Percentiles rank a stretch among this genome's conserved stretches.
Conservation (phyloP, 2,329 filamentous ascomycete species). For the Pseudogymnoascus sp. region DNA sequence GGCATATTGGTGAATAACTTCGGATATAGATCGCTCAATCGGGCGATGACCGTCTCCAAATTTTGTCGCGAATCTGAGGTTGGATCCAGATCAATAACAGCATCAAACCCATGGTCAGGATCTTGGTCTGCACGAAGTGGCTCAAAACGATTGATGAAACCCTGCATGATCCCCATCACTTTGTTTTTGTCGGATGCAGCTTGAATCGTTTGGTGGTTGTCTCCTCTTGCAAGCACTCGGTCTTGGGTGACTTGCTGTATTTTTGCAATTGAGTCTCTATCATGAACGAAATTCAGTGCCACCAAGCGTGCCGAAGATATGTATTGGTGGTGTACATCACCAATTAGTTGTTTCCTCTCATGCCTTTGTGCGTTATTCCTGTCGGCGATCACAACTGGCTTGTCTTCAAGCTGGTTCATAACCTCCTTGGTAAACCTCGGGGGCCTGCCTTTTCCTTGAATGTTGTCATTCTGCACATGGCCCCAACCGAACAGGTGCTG, state of each 20-base stretch:
- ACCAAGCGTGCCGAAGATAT: slow-evolving; percentile 63
- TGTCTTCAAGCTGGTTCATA: slow-evolving; percentile 52
- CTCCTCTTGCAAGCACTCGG: slow-evolving; percentile 75
- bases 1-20: slow-evolving; percentile 66
- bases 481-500: slow-evolving; percentile 82
- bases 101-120: slow-evolving; percentile 79
- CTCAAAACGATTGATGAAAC: slow-evolving; percentile 82
- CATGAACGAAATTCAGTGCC: slow-evolving; percentile 81
- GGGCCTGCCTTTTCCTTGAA: slow-evolving; percentile 69
- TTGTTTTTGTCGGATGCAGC: slow-evolving; percentile 66
- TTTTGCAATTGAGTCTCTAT: slow-evolving; percentile 54
- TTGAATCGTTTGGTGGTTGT: slow-evolving; percentile 97
- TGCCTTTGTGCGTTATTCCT: slow-evolving; percentile 87
- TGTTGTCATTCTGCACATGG: slow-evolving; percentile 95
- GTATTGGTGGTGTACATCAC: slow-evolving; percentile 57
- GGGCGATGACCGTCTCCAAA: slow-evolving; percentile 66
- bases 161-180: slow-evolving; percentile 87
- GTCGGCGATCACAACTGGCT: slow-evolving; percentile 77
- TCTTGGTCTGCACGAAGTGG: slow-evolving; percentile 53
- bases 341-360: slow-evolving; percentile 80
- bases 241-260: slow-evolving; percentile 69
- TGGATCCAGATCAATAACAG: slow-evolving; percentile 77
- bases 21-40: slow-evolving; percentile 70
- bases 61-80: slow-evolving; percentile 71
- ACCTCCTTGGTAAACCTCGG: slow-evolving; percentile 68